Evolutionary conservation across 805 yeast genomes (phyloP).

Genomic region (Wickerhamiella siamensis): DNA sequence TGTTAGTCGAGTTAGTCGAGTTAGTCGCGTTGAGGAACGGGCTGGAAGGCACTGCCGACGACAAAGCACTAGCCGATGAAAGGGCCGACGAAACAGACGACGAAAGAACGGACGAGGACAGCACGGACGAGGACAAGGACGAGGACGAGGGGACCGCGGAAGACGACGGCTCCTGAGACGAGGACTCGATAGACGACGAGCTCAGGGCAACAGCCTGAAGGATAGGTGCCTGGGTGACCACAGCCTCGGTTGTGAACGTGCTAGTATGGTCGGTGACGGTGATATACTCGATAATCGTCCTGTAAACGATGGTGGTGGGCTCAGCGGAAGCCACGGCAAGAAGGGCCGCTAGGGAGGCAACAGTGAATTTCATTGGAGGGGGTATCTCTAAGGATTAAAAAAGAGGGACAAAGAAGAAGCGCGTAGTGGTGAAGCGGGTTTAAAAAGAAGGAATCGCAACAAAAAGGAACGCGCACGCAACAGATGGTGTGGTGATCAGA

Average conservation of each 20-base stretch:
- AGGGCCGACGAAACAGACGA: not conserved
- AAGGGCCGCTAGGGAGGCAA: not conserved
- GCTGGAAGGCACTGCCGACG: not conserved
- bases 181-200: not conserved
- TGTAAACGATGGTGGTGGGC: slow-evolving; percentile 2
- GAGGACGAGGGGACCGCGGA: not conserved
- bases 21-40: not conserved
- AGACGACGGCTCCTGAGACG: not conserved
- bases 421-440: not conserved
- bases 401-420: not conserved
- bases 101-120: not conserved
- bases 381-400: not conserved
- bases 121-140: not conserved
- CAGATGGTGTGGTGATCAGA: not conserved
- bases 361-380: not conserved
- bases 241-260: not conserved
- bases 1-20: not conserved
- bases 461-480: not conserved
- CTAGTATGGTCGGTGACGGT: slow-evolving; percentile 1
- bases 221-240: not conserved
- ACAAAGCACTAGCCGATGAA: not conserved
- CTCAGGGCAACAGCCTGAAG: not conserved
- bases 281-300: slow-evolving; percentile 1
- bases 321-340: not conserved
- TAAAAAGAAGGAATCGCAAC: not conserved